Percentiles rank a stretch among this genome's conserved stretches.
phyloP scores from a whole-genome alignment of 768 basidiomycete species.

The Cyathus striatus region DNA sequence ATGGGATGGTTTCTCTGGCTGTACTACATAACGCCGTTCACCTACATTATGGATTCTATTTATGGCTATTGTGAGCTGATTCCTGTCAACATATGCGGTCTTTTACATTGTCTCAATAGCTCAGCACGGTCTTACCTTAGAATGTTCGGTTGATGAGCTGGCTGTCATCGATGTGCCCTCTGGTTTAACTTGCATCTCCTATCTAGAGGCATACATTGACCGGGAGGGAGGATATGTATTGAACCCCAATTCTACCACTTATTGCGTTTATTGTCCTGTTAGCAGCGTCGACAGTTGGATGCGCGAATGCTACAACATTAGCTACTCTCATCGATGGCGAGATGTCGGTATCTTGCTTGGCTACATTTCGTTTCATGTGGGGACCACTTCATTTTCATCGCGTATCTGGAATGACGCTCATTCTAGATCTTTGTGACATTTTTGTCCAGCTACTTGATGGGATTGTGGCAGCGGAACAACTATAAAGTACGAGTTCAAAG shows the following conservation, averaged over 20 bases:
- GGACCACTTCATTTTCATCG: too few species aligned
- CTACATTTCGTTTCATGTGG: too few species aligned
- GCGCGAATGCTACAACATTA: constrained; percentile 43
- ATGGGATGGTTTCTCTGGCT: constrained; percentile 75
- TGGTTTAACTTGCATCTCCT: constrained; percentile 48
- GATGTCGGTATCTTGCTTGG: constrained; percentile 53
- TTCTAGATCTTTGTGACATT: too few species aligned
- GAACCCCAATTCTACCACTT: constrained; percentile 43
- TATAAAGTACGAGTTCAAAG: too few species aligned
- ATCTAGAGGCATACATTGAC: constrained; percentile 43
- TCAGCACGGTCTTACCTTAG: constrained; percentile 41
- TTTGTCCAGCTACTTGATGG: too few species aligned
- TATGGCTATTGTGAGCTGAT: constrained; percentile 36
- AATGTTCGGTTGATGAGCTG: constrained; percentile 60
- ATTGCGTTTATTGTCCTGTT: constrained; percentile 55
- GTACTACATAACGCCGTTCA: constrained; percentile 50
- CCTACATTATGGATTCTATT: constrained; percentile 47
- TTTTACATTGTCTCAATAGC: constrained; percentile 30
- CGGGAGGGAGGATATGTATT: constrained; percentile 50
- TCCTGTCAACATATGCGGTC: constrained; percentile 23
- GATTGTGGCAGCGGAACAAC: too few species aligned
- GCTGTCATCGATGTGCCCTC: constrained; percentile 46
- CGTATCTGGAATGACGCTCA: too few species aligned
- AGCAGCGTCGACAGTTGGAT: constrained; percentile 57
- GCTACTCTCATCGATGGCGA: constrained; percentile 48